These are phyloP conservation scores for Rhodosporidiobolus sp. DNA, from an alignment of 768 basidiomycete species.

Conservation along the genomic window DNA sequence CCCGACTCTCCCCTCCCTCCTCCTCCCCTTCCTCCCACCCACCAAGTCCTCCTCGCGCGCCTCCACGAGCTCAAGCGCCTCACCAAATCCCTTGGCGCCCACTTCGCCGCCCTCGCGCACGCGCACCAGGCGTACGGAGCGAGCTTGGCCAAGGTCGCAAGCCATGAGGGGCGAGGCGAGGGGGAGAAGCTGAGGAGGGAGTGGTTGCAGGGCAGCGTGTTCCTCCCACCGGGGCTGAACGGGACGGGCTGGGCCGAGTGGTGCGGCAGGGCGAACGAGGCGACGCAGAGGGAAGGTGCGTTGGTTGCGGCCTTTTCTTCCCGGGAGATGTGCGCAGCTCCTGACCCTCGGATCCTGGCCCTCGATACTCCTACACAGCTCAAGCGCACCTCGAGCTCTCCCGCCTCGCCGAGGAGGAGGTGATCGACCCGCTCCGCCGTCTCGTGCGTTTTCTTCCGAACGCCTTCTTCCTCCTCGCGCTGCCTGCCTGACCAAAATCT, in stretches of 20 bases:
- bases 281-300: slow-evolving; percentile 6
- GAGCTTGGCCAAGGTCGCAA: too few species aligned
- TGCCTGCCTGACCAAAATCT: not conserved
- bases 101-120: slow-evolving; percentile 5
- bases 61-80: slow-evolving; percentile 34
- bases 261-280: not conserved
- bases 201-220: slow-evolving; percentile 3
- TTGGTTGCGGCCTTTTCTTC: not conserved
- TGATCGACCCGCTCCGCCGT: slow-evolving; percentile 18
- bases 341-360: not conserved
- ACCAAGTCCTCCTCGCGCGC: slow-evolving; percentile 32
- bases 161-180: not conserved
- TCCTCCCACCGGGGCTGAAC: not conserved
- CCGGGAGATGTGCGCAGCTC: not conserved
- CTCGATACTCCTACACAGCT: not conserved
- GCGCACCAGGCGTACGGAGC: not conserved
- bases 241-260: not conserved
- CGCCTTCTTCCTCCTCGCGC: not conserved
- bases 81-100: slow-evolving; percentile 17
- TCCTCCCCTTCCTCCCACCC: not conserved
- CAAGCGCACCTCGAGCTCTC: not conserved
- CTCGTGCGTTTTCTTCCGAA: not conserved
- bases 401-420: not conserved
- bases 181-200: not conserved
- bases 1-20: slow-evolving; percentile 21